Conservation (phyloP, 805 yeast genomes). For the Saccharomyces kudriavzevii region DNA sequence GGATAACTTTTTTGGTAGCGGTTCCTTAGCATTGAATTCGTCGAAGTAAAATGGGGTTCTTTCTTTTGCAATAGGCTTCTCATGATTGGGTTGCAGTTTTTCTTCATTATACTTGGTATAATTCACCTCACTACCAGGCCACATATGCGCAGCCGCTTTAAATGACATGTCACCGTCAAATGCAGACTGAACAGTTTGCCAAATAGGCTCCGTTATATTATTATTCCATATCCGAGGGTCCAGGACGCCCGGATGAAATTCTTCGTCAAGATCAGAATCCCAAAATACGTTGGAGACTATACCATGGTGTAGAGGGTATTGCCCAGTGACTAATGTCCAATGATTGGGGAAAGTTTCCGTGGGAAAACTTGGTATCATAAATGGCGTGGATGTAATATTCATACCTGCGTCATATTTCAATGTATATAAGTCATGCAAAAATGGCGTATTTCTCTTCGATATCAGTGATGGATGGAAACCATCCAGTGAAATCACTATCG, state of each 20-base stretch:
- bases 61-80: conserved; percentile 31
- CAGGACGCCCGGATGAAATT: conserved; percentile 48
- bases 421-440: conserved; percentile 48
- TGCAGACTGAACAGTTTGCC: conserved; percentile 66
- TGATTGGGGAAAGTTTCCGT: conserved; percentile 87
- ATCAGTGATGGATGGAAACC: conserved; percentile 91
- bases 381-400: conserved; percentile 43
- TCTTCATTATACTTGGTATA: conserved; percentile 2
- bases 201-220: conserved; percentile 64
- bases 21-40: conserved; percentile 55
- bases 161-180: conserved; percentile 33
- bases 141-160: conserved; percentile 63
- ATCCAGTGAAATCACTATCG: conserved; percentile 71
- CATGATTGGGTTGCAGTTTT: neutral
- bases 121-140: conserved; percentile 87
- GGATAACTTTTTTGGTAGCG: conserved; percentile 44
- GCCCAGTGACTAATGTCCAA: conserved; percentile 84
- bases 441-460: conserved; percentile 58
- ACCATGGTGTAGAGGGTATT: conserved; percentile 77
- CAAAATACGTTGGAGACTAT: conserved; percentile 44
- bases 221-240: conserved; percentile 66
- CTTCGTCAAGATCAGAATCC: conserved; percentile 48
- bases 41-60: conserved; percentile 48
- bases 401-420: conserved; percentile 39
- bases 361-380: conserved; percentile 81